Conservation (phyloP, 2,329 filamentous ascomycete genomes). For the Cadophora malorum region DNA sequence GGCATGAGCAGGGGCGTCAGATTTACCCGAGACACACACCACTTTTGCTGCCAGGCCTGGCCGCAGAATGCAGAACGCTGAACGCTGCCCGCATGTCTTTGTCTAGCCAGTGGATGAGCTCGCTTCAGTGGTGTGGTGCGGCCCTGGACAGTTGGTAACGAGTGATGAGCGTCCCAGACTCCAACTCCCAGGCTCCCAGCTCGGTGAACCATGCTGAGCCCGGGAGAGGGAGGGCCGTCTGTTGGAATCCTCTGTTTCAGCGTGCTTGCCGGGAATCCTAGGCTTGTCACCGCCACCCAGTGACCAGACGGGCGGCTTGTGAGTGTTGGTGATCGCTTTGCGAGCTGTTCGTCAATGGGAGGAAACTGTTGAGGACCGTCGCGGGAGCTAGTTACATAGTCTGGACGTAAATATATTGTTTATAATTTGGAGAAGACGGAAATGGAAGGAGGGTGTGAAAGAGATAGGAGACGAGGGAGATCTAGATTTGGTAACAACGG, state of each 20-base stretch:
- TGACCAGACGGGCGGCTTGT: not conserved
- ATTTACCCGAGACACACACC: conserved; percentile 7
- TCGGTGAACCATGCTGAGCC: not conserved
- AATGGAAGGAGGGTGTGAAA: not conserved
- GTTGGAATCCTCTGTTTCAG: conserved; percentile 6
- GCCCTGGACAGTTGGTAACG: conserved; percentile 2
- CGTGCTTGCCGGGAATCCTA: not conserved
- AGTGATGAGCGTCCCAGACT: conserved; percentile 12
- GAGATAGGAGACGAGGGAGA: not conserved
- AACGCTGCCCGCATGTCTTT: not conserved
- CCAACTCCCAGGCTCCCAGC: not conserved
- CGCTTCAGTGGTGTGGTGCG: not conserved
- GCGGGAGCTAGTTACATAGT: not conserved
- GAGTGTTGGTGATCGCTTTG: not conserved
- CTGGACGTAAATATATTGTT: conserved; percentile 1
- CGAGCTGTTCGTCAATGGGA: not conserved
- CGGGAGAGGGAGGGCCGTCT: not conserved
- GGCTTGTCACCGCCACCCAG: not conserved
- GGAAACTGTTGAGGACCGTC: not conserved
- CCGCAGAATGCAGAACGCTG: not conserved
- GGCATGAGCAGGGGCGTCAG: not conserved
- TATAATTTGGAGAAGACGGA: not conserved
- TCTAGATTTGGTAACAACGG: conserved; percentile 6
- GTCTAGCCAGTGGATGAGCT: not conserved
- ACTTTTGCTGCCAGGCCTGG: not conserved